Evolutionary conservation across 176 grass and related monocot genomes (phyloP), one percentile per base, ranked within the genome.

Genomic region (Rhynchospora tenuis): DNA sequence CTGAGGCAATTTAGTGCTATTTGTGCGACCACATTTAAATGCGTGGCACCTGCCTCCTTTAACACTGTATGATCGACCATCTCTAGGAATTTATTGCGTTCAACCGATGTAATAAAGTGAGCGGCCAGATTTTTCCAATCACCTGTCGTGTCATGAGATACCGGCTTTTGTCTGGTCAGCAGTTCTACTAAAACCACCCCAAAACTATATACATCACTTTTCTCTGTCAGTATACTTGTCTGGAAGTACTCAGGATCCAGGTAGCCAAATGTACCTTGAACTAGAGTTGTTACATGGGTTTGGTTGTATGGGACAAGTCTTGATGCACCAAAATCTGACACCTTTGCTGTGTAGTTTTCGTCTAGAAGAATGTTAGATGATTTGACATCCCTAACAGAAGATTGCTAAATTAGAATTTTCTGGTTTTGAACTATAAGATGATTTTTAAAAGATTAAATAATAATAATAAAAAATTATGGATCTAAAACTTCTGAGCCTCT

Each of bases 201-300:
- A 6, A 94, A 94, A 78, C 92, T 94, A 64, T 94, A 93, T 2
- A 93, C 91, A 19, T 93, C 88, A 17, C 91, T 93, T 73, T 90
- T 90, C 19, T 93, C 84, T 3, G 92, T 94, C 85, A 94, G 20
- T 22, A 76, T 52, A 82, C 92, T 85, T 72, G 89, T 91, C 23
- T 87, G 65, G 73, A 91, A 91, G 78, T 93, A 90, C 28, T 93
- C 91, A 65, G 88, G 91, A 75, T 89, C 92, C 65, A 94, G 67
- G 56, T 94, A 94, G 6, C 92, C 92, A 11, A 91, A 67, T 9
- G 92, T 89, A 16, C 89, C 92, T 66, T 91, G 87, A 65, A 89
- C 89, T 0, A 91, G 83, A 55, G 92, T 91, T 23, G 89, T 94
- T 27, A 91, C 85, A 84, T 91, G 89, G 50, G 89, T 94, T 57